These are phyloP conservation scores for Globisporangium uncinulatum DNA, from an alignment of 352 stramenopile genomes.

Conservation along the genomic window DNA sequence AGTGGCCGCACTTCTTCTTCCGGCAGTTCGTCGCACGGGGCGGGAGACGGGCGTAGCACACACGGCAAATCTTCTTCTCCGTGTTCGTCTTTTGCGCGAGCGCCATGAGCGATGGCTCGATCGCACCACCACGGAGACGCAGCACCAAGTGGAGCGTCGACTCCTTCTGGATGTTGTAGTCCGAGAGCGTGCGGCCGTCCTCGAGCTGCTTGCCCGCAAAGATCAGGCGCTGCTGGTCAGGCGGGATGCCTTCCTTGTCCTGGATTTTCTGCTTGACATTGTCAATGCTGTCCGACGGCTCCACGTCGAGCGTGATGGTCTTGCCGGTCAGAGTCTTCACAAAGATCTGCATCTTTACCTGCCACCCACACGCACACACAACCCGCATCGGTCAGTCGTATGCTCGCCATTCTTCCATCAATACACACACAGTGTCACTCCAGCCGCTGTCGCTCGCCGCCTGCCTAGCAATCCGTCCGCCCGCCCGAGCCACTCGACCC, in stretches of 20 bases:
- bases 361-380: conserved; percentile 9
- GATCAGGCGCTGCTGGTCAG: conserved; percentile 97
- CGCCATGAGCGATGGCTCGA: conserved; percentile 96
- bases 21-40: conserved; percentile 99
- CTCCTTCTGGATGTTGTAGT: conserved; percentile 98
- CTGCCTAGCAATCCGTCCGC: neutral
- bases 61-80: conserved; percentile 99
- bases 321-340: conserved; percentile 98
- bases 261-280: conserved; percentile 98
- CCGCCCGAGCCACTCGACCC: neutral
- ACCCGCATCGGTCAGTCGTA: neutral
- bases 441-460: neutral
- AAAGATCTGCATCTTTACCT: conserved; percentile 94
- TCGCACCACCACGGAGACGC: conserved; percentile 89
- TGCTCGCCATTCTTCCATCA: too few relatives aligned
- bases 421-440: neutral
- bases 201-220: conserved; percentile 99
- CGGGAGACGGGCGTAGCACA: conserved; percentile 99
- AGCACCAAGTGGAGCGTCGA: conserved; percentile 98
- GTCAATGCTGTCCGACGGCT: conserved; percentile 97
- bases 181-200: conserved; percentile 90
- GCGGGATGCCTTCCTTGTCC: conserved; percentile 91
- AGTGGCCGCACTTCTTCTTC: conserved; percentile 99
- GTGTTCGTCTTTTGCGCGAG: conserved; percentile 99
- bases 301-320: conserved; percentile 96